Base-by-base conservation (phyloP, 768 basidiomycete species). In the Russula virescens region DNA sequence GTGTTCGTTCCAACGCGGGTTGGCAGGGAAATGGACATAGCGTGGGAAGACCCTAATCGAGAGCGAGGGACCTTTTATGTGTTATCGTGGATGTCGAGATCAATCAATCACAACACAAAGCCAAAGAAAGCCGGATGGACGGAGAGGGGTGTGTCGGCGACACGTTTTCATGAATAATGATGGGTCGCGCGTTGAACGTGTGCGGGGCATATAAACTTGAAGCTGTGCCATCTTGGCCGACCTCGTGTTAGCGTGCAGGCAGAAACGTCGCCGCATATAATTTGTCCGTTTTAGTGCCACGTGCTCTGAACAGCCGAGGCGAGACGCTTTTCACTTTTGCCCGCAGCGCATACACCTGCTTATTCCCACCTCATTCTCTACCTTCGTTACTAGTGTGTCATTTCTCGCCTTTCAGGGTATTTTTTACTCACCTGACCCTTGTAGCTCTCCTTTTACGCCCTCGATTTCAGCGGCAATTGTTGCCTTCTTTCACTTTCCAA, bases 191-290 rank as follows among this genome's bases (percentile, higher is more conserved):
- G 28, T 55, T 55, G 42, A 46, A 43, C 46, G 23, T 35, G 35
- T 51, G 58, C 23, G 58, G 58, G 58, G 58, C 50, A 58, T 58
- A 42, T 59, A 31, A 45, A 46, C 49, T 11, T 55, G 55, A 57
- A 51, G 55, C 38, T 46, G 61, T 61, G 62, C 40, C 50, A n/a
- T 53, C 31, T 8, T 31, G 38, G 35, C 62, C 62, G 38, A 45
- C 62, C 62, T 53, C 62, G 34, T 63, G 62, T 46, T 16, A 14
- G 23, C 7, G 49, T 45, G 61, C 61, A 62, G 61, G 61, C 47
- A 45, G 49, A 21, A 55, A 16, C 25, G 26, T 46, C 23, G 47
- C 14, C 28, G 31, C 13, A 7, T 18, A 31, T 48, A 38, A 46
- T 46, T 38, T 48, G 31, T 5, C 47, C 34, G 46, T 31, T 45